These are phyloP conservation scores for Brassica carinata DNA, from an alignment of 345 rosid genomes.

Conservation along the genomic window DNA sequence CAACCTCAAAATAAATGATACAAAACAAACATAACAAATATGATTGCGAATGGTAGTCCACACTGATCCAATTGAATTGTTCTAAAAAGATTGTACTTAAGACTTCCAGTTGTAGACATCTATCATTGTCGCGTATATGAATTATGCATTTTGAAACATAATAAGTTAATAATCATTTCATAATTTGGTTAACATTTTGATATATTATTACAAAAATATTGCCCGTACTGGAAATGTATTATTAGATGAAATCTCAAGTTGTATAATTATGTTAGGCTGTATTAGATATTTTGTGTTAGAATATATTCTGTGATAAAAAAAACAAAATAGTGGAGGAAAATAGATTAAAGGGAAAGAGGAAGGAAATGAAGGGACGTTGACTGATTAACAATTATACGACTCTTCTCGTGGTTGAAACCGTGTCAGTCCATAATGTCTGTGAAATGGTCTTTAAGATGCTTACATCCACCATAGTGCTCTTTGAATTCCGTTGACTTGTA, in stretches of 20 bases:
- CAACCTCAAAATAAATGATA: not conserved
- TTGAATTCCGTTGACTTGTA: not conserved
- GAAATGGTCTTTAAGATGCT: not conserved
- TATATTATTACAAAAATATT: not conserved
- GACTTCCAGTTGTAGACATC: not conserved
- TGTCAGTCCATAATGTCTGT: constrained; percentile 1
- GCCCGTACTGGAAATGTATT: not conserved
- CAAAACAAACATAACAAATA: not conserved
- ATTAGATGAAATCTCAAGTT: not conserved
- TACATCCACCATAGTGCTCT: not conserved
- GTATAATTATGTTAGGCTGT: not conserved
- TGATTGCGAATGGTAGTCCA: not conserved
- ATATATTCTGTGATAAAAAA: not conserved
- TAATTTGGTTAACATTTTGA: not conserved
- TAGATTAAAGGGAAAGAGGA: constrained; percentile 6
- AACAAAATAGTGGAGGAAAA: not conserved
- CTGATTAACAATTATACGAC: constrained; percentile 2
- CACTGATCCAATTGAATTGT: not conserved
- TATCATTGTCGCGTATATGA: constrained; percentile 1
- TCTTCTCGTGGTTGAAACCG: not conserved
- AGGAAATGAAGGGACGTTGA: constrained; percentile 17
- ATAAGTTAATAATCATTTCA: not conserved
- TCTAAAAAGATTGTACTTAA: not conserved
- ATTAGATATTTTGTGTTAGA: not conserved
- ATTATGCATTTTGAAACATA: not conserved